Base-by-base conservation (phyloP, 495 filamentous ascomycete species). In the Astrothelium macrocarpum region DNA sequence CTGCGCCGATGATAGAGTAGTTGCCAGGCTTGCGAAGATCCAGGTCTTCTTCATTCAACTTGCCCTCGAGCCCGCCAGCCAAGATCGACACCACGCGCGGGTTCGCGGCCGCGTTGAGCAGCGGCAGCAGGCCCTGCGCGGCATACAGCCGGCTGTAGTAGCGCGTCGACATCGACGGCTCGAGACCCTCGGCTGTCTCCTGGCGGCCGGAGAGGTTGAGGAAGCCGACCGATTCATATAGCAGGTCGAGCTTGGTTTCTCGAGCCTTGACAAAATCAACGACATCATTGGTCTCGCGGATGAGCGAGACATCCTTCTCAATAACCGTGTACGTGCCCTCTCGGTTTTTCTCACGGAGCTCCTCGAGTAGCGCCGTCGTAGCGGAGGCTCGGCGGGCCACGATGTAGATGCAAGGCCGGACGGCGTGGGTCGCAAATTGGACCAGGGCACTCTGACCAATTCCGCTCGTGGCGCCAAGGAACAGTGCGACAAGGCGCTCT, bases 101-200 rank as follows among this genome's bases (percentile, higher is more conserved):
- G 20, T 64, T 39, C n/a, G n/a, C n/a, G 4, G 61, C 11, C 1
- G 64, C 26, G n/a, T 62, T 59, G 0, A 79, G 71, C 0, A 77
- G 65, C 0, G 76, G 75, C 0, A 74, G 65, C 7, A 79, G 74
- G 36, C 74, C 73, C 10, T 65, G 23, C 42, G 74, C 63, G 60
- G 78, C 76, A n/a, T 73, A 71, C 65, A 76, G 70, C 29, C 76
- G 73, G 10, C 71, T 63, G 67, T 80, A 78, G 67, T 76, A 78
- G 11, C 71, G 69, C 0, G 77, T 65, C 12, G 72, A 65, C 34
- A 74, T 69, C 26, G 70, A 65, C 20, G 66, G 28, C 34, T 76
- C 70, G 25, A 78, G 67, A 5, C 71, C 70, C 32, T 75, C 75
- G 53, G 61, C 53, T 29, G 69, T 74, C 16, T 60, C 56, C 16